Base-by-base conservation (phyloP, 1,284 basidiomycete species). In the Cryptococcus neoformans region DNA sequence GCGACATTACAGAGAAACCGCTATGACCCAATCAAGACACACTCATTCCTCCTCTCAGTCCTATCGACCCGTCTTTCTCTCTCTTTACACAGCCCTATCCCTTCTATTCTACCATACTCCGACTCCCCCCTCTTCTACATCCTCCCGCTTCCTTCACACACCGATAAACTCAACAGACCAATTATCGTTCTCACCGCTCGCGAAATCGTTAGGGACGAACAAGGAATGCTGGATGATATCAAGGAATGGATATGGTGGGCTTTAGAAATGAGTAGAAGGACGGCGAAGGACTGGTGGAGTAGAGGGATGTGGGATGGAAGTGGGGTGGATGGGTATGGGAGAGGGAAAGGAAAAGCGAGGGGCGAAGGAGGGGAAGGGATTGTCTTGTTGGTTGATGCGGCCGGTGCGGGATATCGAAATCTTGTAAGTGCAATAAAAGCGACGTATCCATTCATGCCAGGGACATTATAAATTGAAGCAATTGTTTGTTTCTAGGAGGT, bases 201-300 rank as follows among this genome's bases (percentile, higher is more conserved):
- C 11, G 62, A 74, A n/a, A 67, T 75, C 0, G 46, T 48, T 44
- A 55, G 74, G 38, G 70, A 74, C 46, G 65, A 60, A 10, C 55
- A 67, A 3, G 75, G 72, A 2, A 63, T 61, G 7, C 54, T 76
- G 36, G 66, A 67, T 11, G 72, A 71, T 37, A 54, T 79, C 34
- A 73, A 73, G 45, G 66, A 72, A 40, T 75, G 70, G 69, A 59
- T 62, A 8, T 78, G 72, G 73, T 78, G 74, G 72, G 68, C 65
- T 6, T 62, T 71, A 28, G 72, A 76, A 53, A 62, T 73, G 57
- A 60, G 66, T 4, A 57, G 73, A 35, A 57, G 75, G 47, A 63
- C 62, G 0, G 44, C 74, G 40, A 53, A 58, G 42, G 75, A 76
- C 55, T 71, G 64, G 56, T 74, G 72, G 72, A 57, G 55, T 44